phyloP scores from a whole-genome alignment of 495 filamentous ascomycete species.

The Parathielavia hyrcaniae region DNA sequence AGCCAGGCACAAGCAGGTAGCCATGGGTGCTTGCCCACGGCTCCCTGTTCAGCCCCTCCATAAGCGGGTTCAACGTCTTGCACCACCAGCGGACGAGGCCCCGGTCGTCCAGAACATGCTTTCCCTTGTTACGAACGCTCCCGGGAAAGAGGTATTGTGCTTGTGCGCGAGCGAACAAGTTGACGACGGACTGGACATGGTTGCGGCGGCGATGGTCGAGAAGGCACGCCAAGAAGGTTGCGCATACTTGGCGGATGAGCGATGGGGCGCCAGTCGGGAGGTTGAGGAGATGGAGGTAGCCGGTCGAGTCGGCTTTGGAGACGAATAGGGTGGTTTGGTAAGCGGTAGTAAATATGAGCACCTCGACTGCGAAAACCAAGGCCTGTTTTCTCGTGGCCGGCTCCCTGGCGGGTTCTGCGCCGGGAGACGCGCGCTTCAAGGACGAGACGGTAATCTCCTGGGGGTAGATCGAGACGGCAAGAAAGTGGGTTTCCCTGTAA shows the following conservation, averaged over 20 bases:
- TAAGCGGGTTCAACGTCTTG: conserved; percentile 69
- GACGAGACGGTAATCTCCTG: not conserved
- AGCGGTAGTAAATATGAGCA: conserved; percentile 66
- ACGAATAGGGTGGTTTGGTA: conserved; percentile 84
- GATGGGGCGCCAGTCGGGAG: conserved; percentile 58
- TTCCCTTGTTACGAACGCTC: conserved; percentile 73
- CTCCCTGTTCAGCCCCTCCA: conserved; percentile 38
- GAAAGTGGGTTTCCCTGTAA: conserved; percentile 82
- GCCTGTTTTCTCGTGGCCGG: conserved; percentile 21
- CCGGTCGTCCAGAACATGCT: conserved; percentile 90
- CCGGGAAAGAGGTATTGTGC: conserved; percentile 93
- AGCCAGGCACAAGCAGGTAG: conserved; percentile 81
- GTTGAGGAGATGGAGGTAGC: conserved; percentile 64
- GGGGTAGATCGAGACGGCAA: conserved; percentile 59
- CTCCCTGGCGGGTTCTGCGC: conserved; percentile 26
- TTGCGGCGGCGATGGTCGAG: conserved; percentile 58
- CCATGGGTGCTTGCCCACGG: conserved; percentile 49
- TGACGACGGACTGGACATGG: conserved; percentile 70
- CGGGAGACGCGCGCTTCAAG: conserved; percentile 28
- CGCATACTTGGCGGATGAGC: conserved; percentile 62
- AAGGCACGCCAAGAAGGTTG: conserved; percentile 70
- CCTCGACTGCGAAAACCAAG: conserved; percentile 48
- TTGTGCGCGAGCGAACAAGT: conserved; percentile 87
- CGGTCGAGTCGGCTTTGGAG: conserved; percentile 94
- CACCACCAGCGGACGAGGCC: conserved; percentile 95